These are phyloP conservation scores for Phialophora tarda DNA, from an alignment of 2,329 filamentous ascomycete species.

Conservation along the genomic window DNA sequence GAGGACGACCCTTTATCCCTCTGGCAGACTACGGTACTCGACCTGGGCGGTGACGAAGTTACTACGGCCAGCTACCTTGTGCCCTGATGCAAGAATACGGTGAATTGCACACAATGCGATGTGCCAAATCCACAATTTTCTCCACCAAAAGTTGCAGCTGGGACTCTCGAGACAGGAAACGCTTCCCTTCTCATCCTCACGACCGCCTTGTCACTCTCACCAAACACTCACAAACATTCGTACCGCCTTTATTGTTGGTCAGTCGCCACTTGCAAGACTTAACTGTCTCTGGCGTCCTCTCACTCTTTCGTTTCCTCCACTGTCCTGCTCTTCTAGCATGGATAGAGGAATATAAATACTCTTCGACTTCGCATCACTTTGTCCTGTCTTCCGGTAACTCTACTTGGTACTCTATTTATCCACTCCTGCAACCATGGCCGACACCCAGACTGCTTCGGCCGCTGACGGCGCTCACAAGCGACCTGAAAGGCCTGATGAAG, in stretches of 20 bases:
- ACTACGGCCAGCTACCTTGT: not conserved
- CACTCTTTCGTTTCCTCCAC: constrained; percentile 15
- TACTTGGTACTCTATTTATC: constrained; percentile 8
- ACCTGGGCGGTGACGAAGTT: not conserved
- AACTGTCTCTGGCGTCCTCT: not conserved
- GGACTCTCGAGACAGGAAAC: not conserved
- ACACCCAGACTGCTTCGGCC: constrained; percentile 43
- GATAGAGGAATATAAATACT: constrained; percentile 27
- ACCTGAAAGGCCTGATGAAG: constrained; percentile 87
- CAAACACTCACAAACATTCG: not conserved
- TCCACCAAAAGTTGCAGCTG: not conserved
- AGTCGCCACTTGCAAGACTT: not conserved
- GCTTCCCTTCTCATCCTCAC: not conserved
- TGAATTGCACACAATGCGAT: not conserved
- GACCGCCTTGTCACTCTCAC: not conserved
- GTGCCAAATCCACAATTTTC: not conserved
- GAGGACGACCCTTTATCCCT: not conserved
- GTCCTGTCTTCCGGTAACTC: constrained; percentile 28
- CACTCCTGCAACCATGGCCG: constrained; percentile 44
- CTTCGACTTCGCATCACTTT: constrained; percentile 14
- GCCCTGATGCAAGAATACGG: not conserved
- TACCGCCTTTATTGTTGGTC: not conserved
- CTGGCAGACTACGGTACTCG: not conserved
- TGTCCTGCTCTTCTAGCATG: constrained; percentile 29
- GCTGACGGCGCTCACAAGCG: constrained; percentile 55